Conservation (phyloP, 768 basidiomycete species). For the Boletus huronensis region DNA sequence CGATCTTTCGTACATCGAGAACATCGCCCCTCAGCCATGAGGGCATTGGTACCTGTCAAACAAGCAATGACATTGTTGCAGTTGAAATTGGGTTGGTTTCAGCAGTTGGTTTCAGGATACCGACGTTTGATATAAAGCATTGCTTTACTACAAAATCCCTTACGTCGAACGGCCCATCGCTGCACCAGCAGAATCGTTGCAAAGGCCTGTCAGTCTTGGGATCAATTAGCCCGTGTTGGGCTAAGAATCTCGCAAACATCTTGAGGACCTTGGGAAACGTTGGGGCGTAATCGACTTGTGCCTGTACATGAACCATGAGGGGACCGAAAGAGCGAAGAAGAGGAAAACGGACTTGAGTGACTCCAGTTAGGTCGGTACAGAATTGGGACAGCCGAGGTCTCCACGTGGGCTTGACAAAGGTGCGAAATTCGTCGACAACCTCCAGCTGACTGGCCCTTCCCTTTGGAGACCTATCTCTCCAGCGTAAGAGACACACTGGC, state of each 20-base stretch:
- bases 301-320: constrained; percentile 41
- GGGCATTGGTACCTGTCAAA: constrained; percentile 59
- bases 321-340: background rate
- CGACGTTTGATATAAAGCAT: constrained; percentile 79
- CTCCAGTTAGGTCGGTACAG: constrained; percentile 85
- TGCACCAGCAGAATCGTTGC: constrained; percentile 75
- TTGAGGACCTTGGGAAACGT: constrained; percentile 67
- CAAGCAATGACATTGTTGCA: constrained; percentile 6
- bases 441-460: constrained; percentile 56
- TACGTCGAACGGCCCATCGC: constrained; percentile 80
- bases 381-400: constrained; percentile 75
- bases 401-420: constrained; percentile 88
- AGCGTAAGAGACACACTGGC: constrained; percentile 84
- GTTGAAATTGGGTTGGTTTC: constrained; percentile 6
- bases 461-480: constrained; percentile 60
- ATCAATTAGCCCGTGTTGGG: constrained; percentile 67
- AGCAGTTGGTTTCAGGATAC: constrained; percentile 19
- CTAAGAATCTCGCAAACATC: constrained; percentile 63
- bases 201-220: constrained; percentile 51
- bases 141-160: constrained; percentile 87
- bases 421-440: constrained; percentile 78
- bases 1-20: constrained; percentile 66
- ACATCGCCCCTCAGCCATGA: constrained; percentile 70
- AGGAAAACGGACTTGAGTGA: constrained; percentile 73
- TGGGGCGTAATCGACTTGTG: constrained; percentile 77